These are phyloP conservation scores for Torrubiellomyces zombiae DNA, from an alignment of 2,329 filamentous ascomycete genomes.

Conservation along the genomic window DNA sequence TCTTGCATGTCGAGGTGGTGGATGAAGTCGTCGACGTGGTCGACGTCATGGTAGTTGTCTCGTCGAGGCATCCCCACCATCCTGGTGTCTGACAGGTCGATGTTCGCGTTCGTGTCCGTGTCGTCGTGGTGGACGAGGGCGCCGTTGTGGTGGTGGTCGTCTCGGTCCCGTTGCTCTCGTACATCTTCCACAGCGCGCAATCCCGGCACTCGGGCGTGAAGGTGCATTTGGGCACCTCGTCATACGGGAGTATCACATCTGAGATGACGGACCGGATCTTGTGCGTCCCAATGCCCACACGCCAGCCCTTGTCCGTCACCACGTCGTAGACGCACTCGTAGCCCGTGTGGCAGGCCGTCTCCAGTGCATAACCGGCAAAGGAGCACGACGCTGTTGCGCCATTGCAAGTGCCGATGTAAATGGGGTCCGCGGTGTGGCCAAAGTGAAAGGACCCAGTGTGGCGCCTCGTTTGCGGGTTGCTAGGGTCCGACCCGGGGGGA, in stretches of 20 bases:
- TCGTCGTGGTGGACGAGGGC: slow-evolving; percentile 33
- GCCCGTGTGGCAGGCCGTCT: slow-evolving; percentile 83
- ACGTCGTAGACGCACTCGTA: slow-evolving; percentile 84
- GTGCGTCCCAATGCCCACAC: slow-evolving; percentile 80
- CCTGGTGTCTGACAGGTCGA: slow-evolving; percentile 81
- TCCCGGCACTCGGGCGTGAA: slow-evolving; percentile 70
- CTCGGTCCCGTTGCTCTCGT: slow-evolving; percentile 77
- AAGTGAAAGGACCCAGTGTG: slow-evolving; percentile 77
- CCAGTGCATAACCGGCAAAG: slow-evolving; percentile 82
- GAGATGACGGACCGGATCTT: slow-evolving; percentile 78
- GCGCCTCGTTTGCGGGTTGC: slow-evolving; percentile 51
- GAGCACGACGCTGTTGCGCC: slow-evolving; percentile 79
- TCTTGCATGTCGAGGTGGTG: slow-evolving; percentile 38
- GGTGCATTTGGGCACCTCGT: slow-evolving; percentile 60
- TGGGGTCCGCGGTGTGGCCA: slow-evolving; percentile 87
- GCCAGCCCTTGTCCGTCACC: slow-evolving; percentile 79
- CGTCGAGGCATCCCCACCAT: slow-evolving; percentile 73
- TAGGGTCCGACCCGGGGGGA: slow-evolving; percentile 61
- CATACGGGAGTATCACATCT: slow-evolving; percentile 73
- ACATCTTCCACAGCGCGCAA: slow-evolving; percentile 88
- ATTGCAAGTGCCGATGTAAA: slow-evolving; percentile 89
- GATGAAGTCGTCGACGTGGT: slow-evolving; percentile 19
- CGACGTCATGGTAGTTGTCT: slow-evolving; percentile 34
- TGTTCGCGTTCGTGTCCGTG: slow-evolving; percentile 59
- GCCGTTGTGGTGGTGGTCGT: slow-evolving; percentile 46